These are phyloP conservation scores for Helotiales sp. DNA, from an alignment of 2,329 filamentous ascomycete genomes.

Conservation along the genomic window DNA sequence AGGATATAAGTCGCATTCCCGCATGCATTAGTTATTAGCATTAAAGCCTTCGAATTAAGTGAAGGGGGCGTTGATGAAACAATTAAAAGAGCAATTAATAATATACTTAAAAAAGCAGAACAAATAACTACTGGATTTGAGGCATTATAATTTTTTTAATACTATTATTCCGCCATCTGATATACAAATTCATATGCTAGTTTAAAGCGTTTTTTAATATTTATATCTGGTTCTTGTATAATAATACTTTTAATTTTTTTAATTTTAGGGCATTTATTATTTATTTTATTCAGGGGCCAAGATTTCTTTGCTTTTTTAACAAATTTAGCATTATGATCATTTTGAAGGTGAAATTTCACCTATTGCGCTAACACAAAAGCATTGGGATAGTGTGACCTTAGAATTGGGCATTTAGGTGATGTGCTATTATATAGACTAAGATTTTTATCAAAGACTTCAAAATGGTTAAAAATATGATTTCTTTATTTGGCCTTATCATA, in stretches of 20 bases:
- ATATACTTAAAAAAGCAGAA: conserved; percentile 12
- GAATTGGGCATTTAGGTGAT: conserved; percentile 25
- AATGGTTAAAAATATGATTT: conserved; percentile 25
- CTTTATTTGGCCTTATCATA: conserved; percentile 20
- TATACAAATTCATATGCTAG: conserved; percentile 25
- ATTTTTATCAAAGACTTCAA: conserved; percentile 23
- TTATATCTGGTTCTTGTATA: conserved; percentile 20
- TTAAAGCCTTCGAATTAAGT: conserved; percentile 26
- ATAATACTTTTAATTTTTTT: conserved; percentile 21
- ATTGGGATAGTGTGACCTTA: conserved; percentile 21
- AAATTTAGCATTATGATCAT: too few relatives aligned
- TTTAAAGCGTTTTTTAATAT: conserved; percentile 21
- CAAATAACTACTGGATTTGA: conserved; percentile 10
- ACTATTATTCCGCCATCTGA: conserved; percentile 20
- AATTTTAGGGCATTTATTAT: conserved; percentile 16
- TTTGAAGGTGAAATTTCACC: conserved; percentile 25
- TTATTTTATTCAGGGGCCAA: conserved; percentile 9
- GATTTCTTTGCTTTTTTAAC: conserved; percentile 16
- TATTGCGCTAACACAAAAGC: conserved; percentile 27
- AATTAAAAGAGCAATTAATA: conserved; percentile 24
- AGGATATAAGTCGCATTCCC: conserved; percentile 19
- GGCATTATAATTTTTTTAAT: conserved; percentile 10
- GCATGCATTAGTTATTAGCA: conserved; percentile 25
- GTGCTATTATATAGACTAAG: conserved; percentile 16
- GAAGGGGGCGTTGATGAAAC: conserved; percentile 23